A percentile compares a stretch with the other conserved stretches of the same genome.
Evolutionary conservation across 441 rosid species (phyloP).

Genomic region (Croton setiger): DNA sequence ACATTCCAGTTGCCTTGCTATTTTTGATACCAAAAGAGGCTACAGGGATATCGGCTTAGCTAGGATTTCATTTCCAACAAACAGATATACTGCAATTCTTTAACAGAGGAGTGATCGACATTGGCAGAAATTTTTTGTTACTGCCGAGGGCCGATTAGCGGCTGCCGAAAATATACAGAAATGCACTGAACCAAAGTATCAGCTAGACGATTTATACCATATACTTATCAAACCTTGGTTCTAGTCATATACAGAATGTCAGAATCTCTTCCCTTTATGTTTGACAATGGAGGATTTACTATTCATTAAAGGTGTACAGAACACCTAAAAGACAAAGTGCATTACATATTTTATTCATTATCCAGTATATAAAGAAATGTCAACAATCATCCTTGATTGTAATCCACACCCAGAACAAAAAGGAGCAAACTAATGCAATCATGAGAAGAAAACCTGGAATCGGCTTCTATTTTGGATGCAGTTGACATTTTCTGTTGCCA

Average conservation of each 20-base stretch:
- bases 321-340: too few species aligned
- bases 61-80: not conserved
- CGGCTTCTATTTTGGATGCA: constrained; percentile 24
- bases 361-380: too few species aligned
- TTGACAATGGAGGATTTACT: too few species aligned
- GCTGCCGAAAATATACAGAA: not conserved
- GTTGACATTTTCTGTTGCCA: too few species aligned
- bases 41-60: constrained; percentile 66
- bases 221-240: not conserved
- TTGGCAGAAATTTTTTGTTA: not conserved
- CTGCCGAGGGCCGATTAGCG: not conserved
- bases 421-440: not conserved
- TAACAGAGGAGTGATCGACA: constrained; percentile 8
- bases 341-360: too few species aligned
- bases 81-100: not conserved
- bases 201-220: not conserved
- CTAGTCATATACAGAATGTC: not conserved
- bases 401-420: not conserved
- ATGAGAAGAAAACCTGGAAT: constrained; percentile 92
- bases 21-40: constrained; percentile 89
- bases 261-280: too few species aligned
- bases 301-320: too few species aligned
- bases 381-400: too few species aligned
- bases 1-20: constrained; percentile 61
- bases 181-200: not conserved